Evolutionary conservation across 495 filamentous ascomycete species (phyloP), one percentile per base, ranked within the genome.

Genomic region (Neurospora pannonica): DNA sequence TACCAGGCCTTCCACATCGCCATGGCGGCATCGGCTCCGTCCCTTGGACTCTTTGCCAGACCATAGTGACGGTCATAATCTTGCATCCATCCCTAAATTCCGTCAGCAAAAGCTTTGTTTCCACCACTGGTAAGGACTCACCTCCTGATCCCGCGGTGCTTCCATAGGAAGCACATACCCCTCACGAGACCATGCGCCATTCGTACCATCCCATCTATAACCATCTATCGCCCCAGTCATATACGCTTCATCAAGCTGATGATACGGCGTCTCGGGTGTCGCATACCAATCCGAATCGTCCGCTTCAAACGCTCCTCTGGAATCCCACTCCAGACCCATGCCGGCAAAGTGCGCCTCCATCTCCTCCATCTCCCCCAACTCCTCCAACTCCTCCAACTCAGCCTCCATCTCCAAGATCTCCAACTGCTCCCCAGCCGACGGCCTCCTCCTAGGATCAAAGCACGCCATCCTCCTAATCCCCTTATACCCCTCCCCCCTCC

Each of bases 401-500:
- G 38, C 42, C 19, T 48, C 38, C 5, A 31, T 37, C n/a, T 76
- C 71, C 19, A 82, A 46, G 6, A 76, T 73, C 19, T 42, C 72
- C 4, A 82, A 77, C 19, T 78, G 76, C n/a, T 62, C 15, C 21
- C 24, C 34, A 0, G 80, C 79, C 5, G 77, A 74, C 0, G 79
- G 78, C 13, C 80, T 73, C 31, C 76, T 75, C 42, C 54, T 69
- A 8, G 79, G 75, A 13, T 79, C 46, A 13, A 72, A 38, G 46
- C 72, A 74, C 24, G 76, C 80, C 80, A 82, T 82, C 13, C 11
- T 42, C 11, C 71, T 71, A 8, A 79, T 76, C 15, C 17, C 46
- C 5, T 62, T 60, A 70, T 81, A 80, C 19, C 67, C 76, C 10
- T 54, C 76, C 10, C 31, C 34, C 10, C 21, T 34, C 10, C 13